Base-by-base conservation (phyloP, 805 yeast genomes). In the Kodamaea neixiangensis region DNA sequence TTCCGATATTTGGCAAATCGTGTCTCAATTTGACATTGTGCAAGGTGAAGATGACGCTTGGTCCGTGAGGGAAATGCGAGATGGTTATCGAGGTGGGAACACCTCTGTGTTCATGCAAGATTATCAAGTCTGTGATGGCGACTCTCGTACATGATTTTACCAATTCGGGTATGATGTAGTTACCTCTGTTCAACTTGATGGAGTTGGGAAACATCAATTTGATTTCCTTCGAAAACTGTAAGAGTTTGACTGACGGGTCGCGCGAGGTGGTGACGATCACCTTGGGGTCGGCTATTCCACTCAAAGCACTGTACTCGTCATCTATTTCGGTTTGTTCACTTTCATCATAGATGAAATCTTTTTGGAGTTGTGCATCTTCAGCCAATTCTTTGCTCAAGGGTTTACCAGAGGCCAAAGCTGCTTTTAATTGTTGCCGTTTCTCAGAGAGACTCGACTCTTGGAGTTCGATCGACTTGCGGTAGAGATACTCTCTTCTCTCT, bases 31-130 rank as follows among this genome's bases (percentile, higher is more conserved):
- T 91, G 48, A 94, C 98, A 63, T 94, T 94, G 70, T 94, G 98
- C 51, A 94, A 74, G 9, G 97, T 89, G 76, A 94, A 94, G 43
- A 88, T 86, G 31, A 94, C 96, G 1, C 97, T 88, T 15, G 99
- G 99, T 0, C 99, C 99, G 66, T 94, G 97, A 3, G 99, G 99
- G 67, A 94, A 88, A 75, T 94, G 99, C 31, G 94, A 86, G 21
- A 94, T 73, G 1, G 98, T 93, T 53, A 94, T 63, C 1, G 97
- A 89, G 0, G 97, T 92, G 47, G 99, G 99, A 0, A 89, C 93
- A 81, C 99, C 99, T 71, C 99, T 80, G 70, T 94, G 99, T 66
- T 94, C 99, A 66, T 94, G 98, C 18, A 94, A 71, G 2, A 94
- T 79, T 19, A 94, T 75, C 58, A 94, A 71, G 66, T 94, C 99